Evolutionary conservation across 345 rosid species (phyloP), one percentile per base, ranked within the genome.

Genomic region (Boechera divaricarpa): DNA sequence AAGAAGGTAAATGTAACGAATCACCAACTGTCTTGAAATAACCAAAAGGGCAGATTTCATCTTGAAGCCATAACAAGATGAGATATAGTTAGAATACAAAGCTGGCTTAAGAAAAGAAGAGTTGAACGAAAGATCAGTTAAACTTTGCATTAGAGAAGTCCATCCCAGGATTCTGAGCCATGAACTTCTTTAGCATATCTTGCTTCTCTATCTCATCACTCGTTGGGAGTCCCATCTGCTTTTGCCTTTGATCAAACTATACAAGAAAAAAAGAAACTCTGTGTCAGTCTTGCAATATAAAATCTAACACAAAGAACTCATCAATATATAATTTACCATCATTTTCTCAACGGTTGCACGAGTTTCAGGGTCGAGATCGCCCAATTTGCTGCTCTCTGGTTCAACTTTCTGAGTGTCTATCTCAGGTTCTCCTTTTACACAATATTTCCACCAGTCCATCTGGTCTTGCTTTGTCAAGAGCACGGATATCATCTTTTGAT

Each of bases 171-270:
- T 78, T 55, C 70, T 67, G 74, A 59, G 94, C 70, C 99, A 95
- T 92, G 74, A 94, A 89, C 76, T 90, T 90, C 87, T 94, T 94
- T 59, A 92, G 74, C 49, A 94, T 70, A 44, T 89, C 97, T 81
- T 94, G 89, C 80, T 89, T 88, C 83, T 92, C 92, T 70, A 86
- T 82, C 85, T 92, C 98, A 49, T 85, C 97, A 45, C 98, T 92
- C 63, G 86, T 88, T 7, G 98, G 98, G 5, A 92, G 94, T 12
- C 98, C 98, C 98, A 90, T 89, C 18, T 86, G 75, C 82, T 94
- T 94, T 63, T 92, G 99, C 76, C 98, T 90, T 76, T 94, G 94
- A 75, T 94, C 96, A 77, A 90, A 94, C 98, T 91, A 84, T 49
- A 29, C 1, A 41, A 53, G 5, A 3, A 21, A 29, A 51, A 1